Conservation (phyloP, 176 grass and related monocot genomes). For the Pharus latifolius region DNA sequence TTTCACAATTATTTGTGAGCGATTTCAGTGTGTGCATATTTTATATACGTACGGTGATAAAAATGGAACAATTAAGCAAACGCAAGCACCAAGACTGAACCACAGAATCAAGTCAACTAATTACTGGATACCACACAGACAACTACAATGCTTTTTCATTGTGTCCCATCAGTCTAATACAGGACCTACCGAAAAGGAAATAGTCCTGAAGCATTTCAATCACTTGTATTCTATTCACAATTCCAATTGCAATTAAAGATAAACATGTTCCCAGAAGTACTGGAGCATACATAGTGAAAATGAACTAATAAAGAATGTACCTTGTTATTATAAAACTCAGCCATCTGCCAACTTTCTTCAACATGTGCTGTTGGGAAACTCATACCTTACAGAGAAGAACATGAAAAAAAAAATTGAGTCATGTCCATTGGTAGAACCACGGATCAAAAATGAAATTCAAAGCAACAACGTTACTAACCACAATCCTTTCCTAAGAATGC, state of each 20-base stretch:
- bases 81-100: no score
- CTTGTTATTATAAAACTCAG: slow-evolving; percentile 99
- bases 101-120: no score
- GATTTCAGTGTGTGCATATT: no score
- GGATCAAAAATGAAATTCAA: neutral
- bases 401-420: slow-evolving; percentile 5
- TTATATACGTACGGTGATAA: no score
- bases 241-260: neutral
- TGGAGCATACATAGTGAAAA: neutral
- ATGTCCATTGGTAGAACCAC: neutral
- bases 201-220: neutral
- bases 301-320: slow-evolving; percentile 24
- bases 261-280: neutral
- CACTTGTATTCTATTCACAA: neutral
- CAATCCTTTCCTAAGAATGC: slow-evolving; percentile 87
- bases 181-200: neutral
- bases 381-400: slow-evolving; percentile 51
- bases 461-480: slow-evolving; percentile 39
- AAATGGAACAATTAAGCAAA: no score
- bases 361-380: slow-evolving; percentile 90
- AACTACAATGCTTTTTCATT: neutral
- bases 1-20: no score
- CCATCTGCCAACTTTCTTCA: slow-evolving; percentile 98
- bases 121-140: neutral
- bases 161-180: neutral